Percentiles rank a stretch among this genome's conserved stretches.
Conservation (phyloP, 345 rosid species). For the Passiflora organensis region DNA sequence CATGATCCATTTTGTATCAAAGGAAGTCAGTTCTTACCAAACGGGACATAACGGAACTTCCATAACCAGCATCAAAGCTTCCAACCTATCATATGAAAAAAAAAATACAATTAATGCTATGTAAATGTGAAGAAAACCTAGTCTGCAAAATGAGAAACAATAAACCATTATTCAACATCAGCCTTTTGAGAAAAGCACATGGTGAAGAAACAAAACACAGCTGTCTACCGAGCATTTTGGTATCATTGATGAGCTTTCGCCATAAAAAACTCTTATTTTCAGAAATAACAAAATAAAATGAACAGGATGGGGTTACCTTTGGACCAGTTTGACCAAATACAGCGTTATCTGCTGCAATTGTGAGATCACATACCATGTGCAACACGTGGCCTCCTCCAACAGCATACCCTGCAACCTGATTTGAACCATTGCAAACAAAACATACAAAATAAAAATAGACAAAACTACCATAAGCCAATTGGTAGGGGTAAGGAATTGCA, state of each 20-base stretch:
- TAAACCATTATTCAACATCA: neutral
- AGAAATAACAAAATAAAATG: neutral
- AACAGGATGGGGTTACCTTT: conserved; percentile 43
- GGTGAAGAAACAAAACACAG: neutral
- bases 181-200: neutral
- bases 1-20: neutral
- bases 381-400: conserved; percentile 90
- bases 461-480: too few species aligned
- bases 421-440: neutral
- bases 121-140: neutral
- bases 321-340: conserved; percentile 96
- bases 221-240: neutral
- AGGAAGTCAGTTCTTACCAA: conserved; percentile 44
- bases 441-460: neutral
- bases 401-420: conserved; percentile 95
- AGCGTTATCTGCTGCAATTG: conserved; percentile 91
- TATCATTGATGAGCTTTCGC: neutral
- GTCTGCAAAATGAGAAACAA: conserved; percentile 1
- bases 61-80: conserved; percentile 98
- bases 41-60: conserved; percentile 94
- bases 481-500: too few species aligned
- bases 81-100: conserved; percentile 58
- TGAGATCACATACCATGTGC: conserved; percentile 95
- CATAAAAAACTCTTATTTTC: neutral
- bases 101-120: neutral